A percentile compares a stretch with the other conserved stretches of the same genome.
These are phyloP conservation scores for Ricinus communis DNA, from an alignment of 345 rosid genomes.

Conservation along the genomic window DNA sequence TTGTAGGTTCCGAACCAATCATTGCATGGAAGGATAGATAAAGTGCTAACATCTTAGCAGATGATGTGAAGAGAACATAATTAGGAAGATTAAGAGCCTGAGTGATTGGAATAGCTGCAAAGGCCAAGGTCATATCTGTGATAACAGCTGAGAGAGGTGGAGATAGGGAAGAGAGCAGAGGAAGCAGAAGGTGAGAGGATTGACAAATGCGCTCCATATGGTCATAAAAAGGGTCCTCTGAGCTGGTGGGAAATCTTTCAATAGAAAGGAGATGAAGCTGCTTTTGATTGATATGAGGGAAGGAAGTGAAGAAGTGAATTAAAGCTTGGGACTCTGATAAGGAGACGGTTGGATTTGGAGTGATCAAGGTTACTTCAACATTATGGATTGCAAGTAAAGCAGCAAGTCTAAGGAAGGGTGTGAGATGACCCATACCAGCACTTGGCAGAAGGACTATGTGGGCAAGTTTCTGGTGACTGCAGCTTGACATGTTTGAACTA, in stretches of 20 bases:
- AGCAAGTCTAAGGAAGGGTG: constrained; percentile 42
- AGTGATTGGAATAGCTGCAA: constrained; percentile 32
- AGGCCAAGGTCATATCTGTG: constrained; percentile 39
- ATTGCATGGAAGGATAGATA: constrained; percentile 27
- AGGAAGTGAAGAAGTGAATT: constrained; percentile 22
- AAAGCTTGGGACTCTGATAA: constrained; percentile 29
- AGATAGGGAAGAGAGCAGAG: constrained; percentile 30
- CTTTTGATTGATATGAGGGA: constrained; percentile 27
- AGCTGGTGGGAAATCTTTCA: not conserved
- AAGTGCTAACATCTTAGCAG: constrained; percentile 43
- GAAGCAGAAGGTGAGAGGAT: constrained; percentile 31
- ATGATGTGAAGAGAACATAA: constrained; percentile 43
- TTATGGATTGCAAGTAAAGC: constrained; percentile 17
- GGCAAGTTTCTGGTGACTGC: constrained; percentile 6
- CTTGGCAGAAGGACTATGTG: constrained; percentile 41
- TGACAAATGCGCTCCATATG: constrained; percentile 26
- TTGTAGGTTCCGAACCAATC: not conserved
- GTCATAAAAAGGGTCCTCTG: constrained; percentile 38
- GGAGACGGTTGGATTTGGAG: constrained; percentile 37
- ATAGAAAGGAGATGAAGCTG: constrained; percentile 27
- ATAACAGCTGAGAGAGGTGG: constrained; percentile 35
- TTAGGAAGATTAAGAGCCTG: constrained; percentile 31
- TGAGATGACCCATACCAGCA: constrained; percentile 51
- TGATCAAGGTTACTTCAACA: constrained; percentile 35
- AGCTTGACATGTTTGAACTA: constrained; percentile 9